A percentile compares a stretch with the other conserved stretches of the same genome.
phyloP scores from a whole-genome alignment of 2,329 filamentous ascomycete species.

The Phoma sp. region DNA sequence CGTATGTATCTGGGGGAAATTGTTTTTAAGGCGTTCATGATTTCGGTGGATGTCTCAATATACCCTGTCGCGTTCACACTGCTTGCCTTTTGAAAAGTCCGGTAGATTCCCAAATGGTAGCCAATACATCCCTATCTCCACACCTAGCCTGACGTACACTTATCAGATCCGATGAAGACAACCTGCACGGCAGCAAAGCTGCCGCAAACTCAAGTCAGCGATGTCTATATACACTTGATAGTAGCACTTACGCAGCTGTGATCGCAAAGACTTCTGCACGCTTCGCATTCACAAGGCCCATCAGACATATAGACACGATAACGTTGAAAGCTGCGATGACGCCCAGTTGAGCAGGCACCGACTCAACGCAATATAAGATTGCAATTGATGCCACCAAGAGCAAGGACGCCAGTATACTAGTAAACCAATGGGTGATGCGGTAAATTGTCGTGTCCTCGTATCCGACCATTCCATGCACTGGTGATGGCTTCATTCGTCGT shows the following conservation, averaged over 20 bases:
- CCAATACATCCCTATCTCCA: too few species aligned
- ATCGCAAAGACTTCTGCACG: slow-evolving; percentile 36
- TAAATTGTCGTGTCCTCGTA: slow-evolving; percentile 23
- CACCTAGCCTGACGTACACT: too few species aligned
- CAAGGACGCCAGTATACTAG: slow-evolving; percentile 27
- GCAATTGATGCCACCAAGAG: slow-evolving; percentile 32
- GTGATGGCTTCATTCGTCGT: slow-evolving; percentile 21
- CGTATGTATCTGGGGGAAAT: too few species aligned
- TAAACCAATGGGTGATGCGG: slow-evolving; percentile 28
- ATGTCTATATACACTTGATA: too few species aligned
- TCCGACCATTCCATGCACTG: slow-evolving; percentile 10
- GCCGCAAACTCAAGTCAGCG: too few species aligned
- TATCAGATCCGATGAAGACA: too few species aligned
- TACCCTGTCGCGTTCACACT: too few species aligned
- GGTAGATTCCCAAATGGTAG: too few species aligned
- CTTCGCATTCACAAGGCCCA: slow-evolving; percentile 29
- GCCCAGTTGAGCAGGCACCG: slow-evolving; percentile 18
- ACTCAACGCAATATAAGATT: slow-evolving; percentile 20
- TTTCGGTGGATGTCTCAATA: too few species aligned
- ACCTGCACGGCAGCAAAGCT: too few species aligned
- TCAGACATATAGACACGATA: slow-evolving; percentile 30
- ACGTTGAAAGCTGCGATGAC: slow-evolving; percentile 34
- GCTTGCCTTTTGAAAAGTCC: too few species aligned
- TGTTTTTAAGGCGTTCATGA: too few species aligned
- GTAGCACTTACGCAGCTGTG: slow-evolving; percentile 37